Evolutionary conservation across 495 filamentous ascomycete species (phyloP).

Genomic region (Venustampulla echinocandica): DNA sequence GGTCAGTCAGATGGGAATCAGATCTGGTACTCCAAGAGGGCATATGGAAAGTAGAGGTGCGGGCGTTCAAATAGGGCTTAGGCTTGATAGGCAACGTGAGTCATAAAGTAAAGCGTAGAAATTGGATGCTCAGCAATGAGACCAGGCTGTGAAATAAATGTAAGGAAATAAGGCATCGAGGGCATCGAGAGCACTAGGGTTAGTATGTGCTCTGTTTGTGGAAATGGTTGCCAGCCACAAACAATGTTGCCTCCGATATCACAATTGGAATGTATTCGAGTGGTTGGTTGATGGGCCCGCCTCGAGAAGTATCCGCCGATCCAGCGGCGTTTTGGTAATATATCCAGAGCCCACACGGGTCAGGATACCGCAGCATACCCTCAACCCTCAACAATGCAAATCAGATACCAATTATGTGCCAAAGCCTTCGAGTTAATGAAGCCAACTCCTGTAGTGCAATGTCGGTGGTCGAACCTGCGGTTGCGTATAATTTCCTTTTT

Average conservation of each 20-base stretch:
- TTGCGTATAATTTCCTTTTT: too few relatives aligned
- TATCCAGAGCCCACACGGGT: not conserved
- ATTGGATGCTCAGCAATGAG: constrained; percentile 9
- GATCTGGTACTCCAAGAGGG: too few relatives aligned
- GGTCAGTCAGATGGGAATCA: too few relatives aligned
- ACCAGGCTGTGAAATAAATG: constrained; percentile 10
- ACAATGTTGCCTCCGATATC: not conserved
- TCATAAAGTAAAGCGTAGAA: constrained; percentile 10
- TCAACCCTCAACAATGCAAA: too few relatives aligned
- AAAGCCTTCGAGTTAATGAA: too few relatives aligned
- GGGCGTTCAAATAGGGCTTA: not conserved
- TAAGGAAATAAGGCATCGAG: constrained; percentile 12
- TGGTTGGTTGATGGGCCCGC: not conserved
- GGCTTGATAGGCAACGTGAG: constrained; percentile 6
- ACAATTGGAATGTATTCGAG: not conserved
- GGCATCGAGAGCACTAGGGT: too few relatives aligned
- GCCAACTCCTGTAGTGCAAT: too few relatives aligned
- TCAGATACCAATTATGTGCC: too few relatives aligned
- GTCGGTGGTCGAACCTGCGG: too few relatives aligned
- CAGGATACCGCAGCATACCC: not conserved
- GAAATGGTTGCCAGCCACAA: not conserved
- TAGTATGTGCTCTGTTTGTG: constrained; percentile 12
- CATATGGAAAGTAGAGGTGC: not conserved
- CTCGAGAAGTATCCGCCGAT: too few relatives aligned
- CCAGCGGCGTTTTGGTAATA: too few relatives aligned